A percentile compares a stretch with the other conserved stretches of the same genome.
Conservation (phyloP, 371 early-diverging fungal genomes). For the Batkoa obscura region DNA sequence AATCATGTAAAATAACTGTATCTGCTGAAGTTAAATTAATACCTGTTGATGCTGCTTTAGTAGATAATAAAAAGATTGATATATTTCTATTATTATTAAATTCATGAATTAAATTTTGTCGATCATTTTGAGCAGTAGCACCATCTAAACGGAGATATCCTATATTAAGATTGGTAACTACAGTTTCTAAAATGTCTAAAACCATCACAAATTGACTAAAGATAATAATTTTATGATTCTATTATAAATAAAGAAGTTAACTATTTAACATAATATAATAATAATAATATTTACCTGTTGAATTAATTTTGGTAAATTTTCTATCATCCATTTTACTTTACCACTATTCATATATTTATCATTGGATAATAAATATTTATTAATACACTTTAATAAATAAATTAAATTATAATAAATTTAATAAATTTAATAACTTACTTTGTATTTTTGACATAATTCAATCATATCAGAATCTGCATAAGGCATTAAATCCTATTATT, state of each 20-base stretch:
- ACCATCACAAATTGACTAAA: conserved; percentile 86
- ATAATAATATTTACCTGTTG: conserved; percentile 17
- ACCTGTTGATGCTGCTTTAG: conserved; percentile 92
- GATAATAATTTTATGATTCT: conserved; percentile 77
- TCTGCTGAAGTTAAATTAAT: conserved; percentile 91
- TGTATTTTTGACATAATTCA: background rate
- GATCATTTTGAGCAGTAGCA: conserved; percentile 44
- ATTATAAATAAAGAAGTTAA: background rate
- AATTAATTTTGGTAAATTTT: conserved; percentile 38
- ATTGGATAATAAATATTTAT: background rate
- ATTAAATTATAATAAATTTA: background rate
- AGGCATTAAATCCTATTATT: background rate
- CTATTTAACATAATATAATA: background rate
- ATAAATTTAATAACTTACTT: background rate
- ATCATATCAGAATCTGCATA: background rate
- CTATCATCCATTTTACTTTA: background rate
- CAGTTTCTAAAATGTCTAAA: conserved; percentile 69
- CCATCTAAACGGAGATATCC: conserved; percentile 80
- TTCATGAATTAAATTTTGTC: conserved; percentile 40
- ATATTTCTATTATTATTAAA: conserved; percentile 33
- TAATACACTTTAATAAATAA: background rate
- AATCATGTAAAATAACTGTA: conserved; percentile 83
- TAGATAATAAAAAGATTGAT: conserved; percentile 86
- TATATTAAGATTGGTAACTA: conserved; percentile 23
- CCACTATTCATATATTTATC: background rate